Base-by-base conservation (phyloP, 768 basidiomycete genomes). In the Tephrocybe rancida region DNA sequence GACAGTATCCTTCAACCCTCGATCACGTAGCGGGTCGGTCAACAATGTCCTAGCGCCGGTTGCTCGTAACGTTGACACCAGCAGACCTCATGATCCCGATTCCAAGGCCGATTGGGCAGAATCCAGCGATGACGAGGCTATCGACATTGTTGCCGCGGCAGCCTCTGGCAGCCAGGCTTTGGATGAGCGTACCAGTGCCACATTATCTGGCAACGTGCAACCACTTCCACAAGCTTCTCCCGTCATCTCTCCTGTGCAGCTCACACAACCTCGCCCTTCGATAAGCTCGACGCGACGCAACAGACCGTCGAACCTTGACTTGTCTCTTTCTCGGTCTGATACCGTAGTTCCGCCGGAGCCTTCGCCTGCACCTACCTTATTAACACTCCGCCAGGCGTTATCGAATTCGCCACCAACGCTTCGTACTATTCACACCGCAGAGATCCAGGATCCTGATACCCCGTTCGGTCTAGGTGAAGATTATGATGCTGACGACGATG, bases 61-160 rank as follows among this genome's bases (percentile, higher is more conserved):
- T 44, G 65, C 74, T 52, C 71, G 77, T 38, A 59, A 70, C 38
- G 62, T 67, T 47, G 66, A 73, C 27, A 62, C 63, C 14, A 62
- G 65, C 16, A 64, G 71, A 56, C 57, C 64, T 13, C 70, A 68
- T 44, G 76, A 77, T 63, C 65, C 73, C 14, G 80, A 80, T 58
- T 55, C 69, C 7, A 86, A 86, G 64, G 73, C 65, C 51, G 79
- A 95, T 61, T 91, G 93, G 92, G 74, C 81, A 50, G 84, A 90
- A 65, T 84, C 82, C 5, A 92, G 90, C 60, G 92, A 94, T 57
- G 92, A 94, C 50, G 92, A 94, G 67, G 92, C 90, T 13, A 90
- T 94, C 49, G 84, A 91, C 61, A 72, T 90, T 37, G 82, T 92
- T 27, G 88, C 92, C 0, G 90, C 92, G 16, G 91, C 85, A 10